Conservation (phyloP, 305 asterid genomes). For the Andrographis paniculata region DNA sequence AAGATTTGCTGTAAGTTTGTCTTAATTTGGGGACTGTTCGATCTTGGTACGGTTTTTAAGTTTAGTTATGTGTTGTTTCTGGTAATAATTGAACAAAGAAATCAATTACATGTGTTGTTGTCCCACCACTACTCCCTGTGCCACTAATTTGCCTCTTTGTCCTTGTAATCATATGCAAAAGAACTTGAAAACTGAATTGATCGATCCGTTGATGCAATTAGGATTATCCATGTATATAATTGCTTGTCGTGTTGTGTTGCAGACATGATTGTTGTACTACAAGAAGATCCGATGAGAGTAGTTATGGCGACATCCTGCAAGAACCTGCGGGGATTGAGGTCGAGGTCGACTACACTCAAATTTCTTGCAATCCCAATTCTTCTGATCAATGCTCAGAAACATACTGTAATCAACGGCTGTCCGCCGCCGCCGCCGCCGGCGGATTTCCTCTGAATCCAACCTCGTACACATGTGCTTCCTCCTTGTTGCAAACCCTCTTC, state of each 20-base stretch:
- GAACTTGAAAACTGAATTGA: slow-evolving; percentile 20
- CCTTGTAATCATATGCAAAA: slow-evolving; percentile 20
- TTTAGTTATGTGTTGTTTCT: too few relatives aligned
- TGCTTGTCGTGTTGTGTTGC: slow-evolving; percentile 27
- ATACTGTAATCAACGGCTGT: too few relatives aligned
- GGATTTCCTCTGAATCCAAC: slow-evolving; percentile 24
- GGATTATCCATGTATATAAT: slow-evolving; percentile 3
- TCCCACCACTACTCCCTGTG: neutral
- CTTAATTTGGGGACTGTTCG: neutral
- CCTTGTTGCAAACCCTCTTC: slow-evolving; percentile 36
- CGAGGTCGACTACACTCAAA: too few relatives aligned
- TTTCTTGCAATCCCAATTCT: too few relatives aligned
- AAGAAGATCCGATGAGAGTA: slow-evolving; percentile 23
- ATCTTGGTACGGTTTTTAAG: neutral
- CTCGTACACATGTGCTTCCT: too few relatives aligned
- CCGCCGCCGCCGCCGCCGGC: neutral
- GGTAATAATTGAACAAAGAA: too few relatives aligned
- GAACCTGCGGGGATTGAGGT: slow-evolving; percentile 2
- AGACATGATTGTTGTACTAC: slow-evolving; percentile 30
- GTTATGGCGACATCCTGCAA: slow-evolving; percentile 23
- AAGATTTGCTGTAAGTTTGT: slow-evolving; percentile 32
- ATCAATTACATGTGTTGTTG: too few relatives aligned
- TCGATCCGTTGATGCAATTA: too few relatives aligned
- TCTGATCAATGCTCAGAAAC: too few relatives aligned
- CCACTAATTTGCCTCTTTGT: slow-evolving; percentile 14